Evolutionary conservation across 371 early-diverging fungal species (phyloP).

Genomic region (Mucor ambiguus): DNA sequence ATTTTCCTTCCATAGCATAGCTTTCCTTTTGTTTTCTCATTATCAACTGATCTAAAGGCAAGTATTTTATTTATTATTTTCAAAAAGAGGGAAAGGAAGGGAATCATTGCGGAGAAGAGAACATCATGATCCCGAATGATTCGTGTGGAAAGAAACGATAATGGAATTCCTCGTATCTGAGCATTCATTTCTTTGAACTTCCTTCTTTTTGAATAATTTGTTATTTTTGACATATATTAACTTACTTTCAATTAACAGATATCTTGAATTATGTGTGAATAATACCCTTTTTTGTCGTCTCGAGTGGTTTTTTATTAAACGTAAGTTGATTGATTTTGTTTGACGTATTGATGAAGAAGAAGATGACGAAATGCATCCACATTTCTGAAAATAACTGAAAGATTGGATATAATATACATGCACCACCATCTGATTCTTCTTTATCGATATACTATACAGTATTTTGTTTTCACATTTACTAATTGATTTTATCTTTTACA

Average conservation of each 20-base stretch:
- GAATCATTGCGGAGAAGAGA: constrained; percentile 28
- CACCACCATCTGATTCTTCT: constrained; percentile 52
- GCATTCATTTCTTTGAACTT: constrained; percentile 18
- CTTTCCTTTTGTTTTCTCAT: constrained; percentile 2
- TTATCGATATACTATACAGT: constrained; percentile 5
- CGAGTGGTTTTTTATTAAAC: constrained; percentile 13
- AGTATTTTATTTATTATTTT: constrained; percentile 15
- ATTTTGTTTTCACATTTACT: neutral
- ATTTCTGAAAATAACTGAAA: constrained; percentile 32
- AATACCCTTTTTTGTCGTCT: neutral
- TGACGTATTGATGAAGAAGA: constrained; percentile 14
- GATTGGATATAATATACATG: constrained; percentile 41
- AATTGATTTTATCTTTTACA: neutral
- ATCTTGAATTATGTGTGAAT: neutral
- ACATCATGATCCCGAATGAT: constrained; percentile 29
- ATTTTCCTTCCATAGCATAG: neutral
- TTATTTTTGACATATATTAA: constrained; percentile 2
- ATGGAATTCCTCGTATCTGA: constrained; percentile 48
- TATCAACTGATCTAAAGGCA: constrained; percentile 16
- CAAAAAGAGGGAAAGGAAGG: constrained; percentile 5
- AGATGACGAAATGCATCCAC: constrained; percentile 36
- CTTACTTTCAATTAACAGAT: neutral
- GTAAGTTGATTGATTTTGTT: constrained; percentile 19
- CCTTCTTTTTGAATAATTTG: neutral
- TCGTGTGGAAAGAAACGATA: constrained; percentile 33